Base-by-base conservation (phyloP, 768 basidiomycete genomes). In the Mycena haematopus region DNA sequence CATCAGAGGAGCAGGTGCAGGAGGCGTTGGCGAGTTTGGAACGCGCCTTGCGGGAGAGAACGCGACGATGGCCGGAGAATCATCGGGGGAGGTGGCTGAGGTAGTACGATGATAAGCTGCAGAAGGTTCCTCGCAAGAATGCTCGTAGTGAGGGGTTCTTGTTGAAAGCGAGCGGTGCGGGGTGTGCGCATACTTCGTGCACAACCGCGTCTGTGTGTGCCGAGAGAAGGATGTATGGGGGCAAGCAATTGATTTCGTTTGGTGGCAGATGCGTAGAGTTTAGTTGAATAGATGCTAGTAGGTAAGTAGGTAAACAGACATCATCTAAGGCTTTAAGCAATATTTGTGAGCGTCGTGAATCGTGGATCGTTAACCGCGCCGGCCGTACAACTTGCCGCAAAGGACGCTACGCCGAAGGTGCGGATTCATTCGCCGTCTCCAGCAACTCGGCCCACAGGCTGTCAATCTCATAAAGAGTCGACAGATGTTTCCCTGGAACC, bases 401-500 rank as follows among this genome's bases (percentile, higher is more conserved):
- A 33, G 36, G 6, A 31, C 29, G 36, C 36, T 36, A 36, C 6
- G 36, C 8, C 36, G 36, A 42, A 42, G 17, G 10, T 19, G 40
- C 17, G n/a, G 40, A n/a, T 19, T 42, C 40, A n/a, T 42, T n/a
- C 40, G 17, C 17, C 36, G 25, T 54, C 38, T 21, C 66, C 56
- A 80, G 71, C 45, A 80, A 67, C 54, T 77, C 70, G 38, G 70
- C 74, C 83, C 81, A 85, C 15, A 85, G 69, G 4, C 79, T 75
- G 52, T 87, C 76, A 53, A 84, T 51, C 58, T 79, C 73, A 68
- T 79, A 83, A 27, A 85, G 65, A 8, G 73, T 53, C 21, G 80
- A 73, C n/a, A 86, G 63, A 65, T 85, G 86, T 7, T 85, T 83
- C 1, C 87, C 86, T 19, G 70, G 74, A 44, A 85, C 60, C 45